Conservation (phyloP, 192 early-diverging fungal species). For the Rhizoclosmatium globosum region DNA sequence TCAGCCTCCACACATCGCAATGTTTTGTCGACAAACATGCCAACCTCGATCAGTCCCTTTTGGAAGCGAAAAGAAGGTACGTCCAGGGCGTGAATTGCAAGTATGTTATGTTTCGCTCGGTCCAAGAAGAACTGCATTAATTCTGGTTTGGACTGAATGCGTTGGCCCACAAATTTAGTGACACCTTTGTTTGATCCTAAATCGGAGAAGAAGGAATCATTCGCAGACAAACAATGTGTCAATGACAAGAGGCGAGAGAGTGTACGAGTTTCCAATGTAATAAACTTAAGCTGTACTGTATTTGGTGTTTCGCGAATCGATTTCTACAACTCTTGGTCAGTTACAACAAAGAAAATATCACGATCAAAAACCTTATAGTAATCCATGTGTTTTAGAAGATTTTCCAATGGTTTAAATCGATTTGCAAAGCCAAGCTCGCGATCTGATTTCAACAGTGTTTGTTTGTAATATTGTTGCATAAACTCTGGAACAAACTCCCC, state of each 20-base stretch:
- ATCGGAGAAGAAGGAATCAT: constrained; percentile 22
- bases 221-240: neutral
- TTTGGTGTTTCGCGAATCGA: constrained; percentile 6
- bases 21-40: constrained; percentile 33
- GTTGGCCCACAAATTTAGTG: neutral
- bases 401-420: constrained; percentile 14
- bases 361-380: constrained; percentile 36
- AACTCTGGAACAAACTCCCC: constrained; percentile 41
- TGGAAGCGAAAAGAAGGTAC: constrained; percentile 1
- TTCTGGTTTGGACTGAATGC: constrained; percentile 17
- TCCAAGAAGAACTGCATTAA: constrained; percentile 10
- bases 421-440: neutral
- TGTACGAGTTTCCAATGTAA: neutral
- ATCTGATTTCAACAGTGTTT: constrained; percentile 17
- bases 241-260: neutral
- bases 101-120: constrained; percentile 16
- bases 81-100: neutral
- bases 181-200: constrained; percentile 15
- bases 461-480: constrained; percentile 37
- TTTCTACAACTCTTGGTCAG: constrained; percentile 7
- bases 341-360: constrained; percentile 29
- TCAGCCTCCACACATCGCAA: constrained; percentile 18
- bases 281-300: constrained; percentile 15
- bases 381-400: constrained; percentile 43
- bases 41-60: constrained; percentile 26